Percentiles rank a stretch among this genome's conserved stretches.
Evolutionary conservation across 768 basidiomycete genomes (phyloP).

Genomic region (Rubroboletus satanas): DNA sequence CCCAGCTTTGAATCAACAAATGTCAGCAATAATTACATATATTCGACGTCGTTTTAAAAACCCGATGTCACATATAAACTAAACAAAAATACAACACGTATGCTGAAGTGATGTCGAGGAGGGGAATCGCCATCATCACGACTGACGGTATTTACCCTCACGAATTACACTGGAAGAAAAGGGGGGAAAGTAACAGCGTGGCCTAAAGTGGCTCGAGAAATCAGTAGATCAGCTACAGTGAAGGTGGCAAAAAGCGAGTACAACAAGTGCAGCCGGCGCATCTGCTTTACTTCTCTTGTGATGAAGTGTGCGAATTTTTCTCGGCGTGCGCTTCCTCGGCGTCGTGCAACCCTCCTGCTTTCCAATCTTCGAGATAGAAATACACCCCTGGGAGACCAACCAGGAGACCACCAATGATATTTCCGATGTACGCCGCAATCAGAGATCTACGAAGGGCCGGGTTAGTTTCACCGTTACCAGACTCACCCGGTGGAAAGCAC

Average conservation of each 20-base stretch:
- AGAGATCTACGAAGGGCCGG: constrained; percentile 42
- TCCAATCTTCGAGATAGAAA: constrained; percentile 57
- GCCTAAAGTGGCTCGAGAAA: not conserved
- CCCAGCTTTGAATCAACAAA: not conserved
- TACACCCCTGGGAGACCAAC: constrained; percentile 64
- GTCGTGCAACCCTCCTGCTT: constrained; percentile 33
- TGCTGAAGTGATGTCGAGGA: not conserved
- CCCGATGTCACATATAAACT: not conserved
- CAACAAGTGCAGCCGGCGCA: not conserved
- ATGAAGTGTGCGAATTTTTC: constrained; percentile 10
- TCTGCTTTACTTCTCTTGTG: constrained; percentile 1
- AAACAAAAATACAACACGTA: not conserved
- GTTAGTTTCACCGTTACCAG: not conserved
- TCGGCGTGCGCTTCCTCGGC: constrained; percentile 37
- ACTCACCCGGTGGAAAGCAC: not conserved
- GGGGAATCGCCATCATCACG: not conserved
- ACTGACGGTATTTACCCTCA: not conserved
- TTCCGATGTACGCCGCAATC: constrained; percentile 63
- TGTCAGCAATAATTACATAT: not conserved
- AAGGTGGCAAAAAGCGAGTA: not conserved
- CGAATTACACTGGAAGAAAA: not conserved
- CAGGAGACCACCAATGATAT: constrained; percentile 60
- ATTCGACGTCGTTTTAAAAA: not conserved
- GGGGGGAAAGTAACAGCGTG: not conserved
- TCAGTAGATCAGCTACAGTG: not conserved